Base-by-base conservation (phyloP, 2,329 filamentous ascomycete genomes). In the Penicillium sp. region DNA sequence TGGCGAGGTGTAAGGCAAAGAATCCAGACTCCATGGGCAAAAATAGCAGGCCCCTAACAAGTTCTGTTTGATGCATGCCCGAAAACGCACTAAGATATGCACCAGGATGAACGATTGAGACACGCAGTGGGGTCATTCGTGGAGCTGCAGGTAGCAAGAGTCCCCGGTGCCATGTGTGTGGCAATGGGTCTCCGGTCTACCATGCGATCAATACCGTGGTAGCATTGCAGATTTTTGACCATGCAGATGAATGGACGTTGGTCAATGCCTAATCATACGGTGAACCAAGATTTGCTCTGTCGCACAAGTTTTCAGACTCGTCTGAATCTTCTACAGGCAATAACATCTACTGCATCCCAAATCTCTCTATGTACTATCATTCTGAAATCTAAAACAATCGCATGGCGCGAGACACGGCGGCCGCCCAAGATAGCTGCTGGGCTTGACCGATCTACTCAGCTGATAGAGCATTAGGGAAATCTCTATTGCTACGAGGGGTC, bases 141-240 rank as follows among this genome's bases (percentile, higher is more conserved):
- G 33, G 43, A 44, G 41, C 36, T 62, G 44, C 50, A 59, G 37
- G 40, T 46, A 51, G 49, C 37, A 44, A 35, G 53, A 22, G 22
- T 44, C 52, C 43, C 50, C 44, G 41, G 43, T 59, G 52, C 60
- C 61, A 62, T 64, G 58, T 64, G 59, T 59, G 50, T 56, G 35
- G 50, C 51, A 56, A 52, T 56, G 44, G 54, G 46, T 52, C 46
- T 46, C 54, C n/a, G 39, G 31, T 40, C 41, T 18, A n/a, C 59
- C 60, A 62, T 62, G 58, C 61, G 58, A 59, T 56, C 46, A 7
- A 55, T 54, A 52, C 55, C 50, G 57, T 65, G 57, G 61, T 56
- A 54, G 33, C 14, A 49, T 50, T 55, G 47, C 27, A 35, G 55
- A 18, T 31, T 43, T 18, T 18, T 55, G 14, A 24, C 31, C 11